These are phyloP conservation scores for Irpex sp. DNA, from an alignment of 1,284 basidiomycete genomes.

Conservation along the genomic window DNA sequence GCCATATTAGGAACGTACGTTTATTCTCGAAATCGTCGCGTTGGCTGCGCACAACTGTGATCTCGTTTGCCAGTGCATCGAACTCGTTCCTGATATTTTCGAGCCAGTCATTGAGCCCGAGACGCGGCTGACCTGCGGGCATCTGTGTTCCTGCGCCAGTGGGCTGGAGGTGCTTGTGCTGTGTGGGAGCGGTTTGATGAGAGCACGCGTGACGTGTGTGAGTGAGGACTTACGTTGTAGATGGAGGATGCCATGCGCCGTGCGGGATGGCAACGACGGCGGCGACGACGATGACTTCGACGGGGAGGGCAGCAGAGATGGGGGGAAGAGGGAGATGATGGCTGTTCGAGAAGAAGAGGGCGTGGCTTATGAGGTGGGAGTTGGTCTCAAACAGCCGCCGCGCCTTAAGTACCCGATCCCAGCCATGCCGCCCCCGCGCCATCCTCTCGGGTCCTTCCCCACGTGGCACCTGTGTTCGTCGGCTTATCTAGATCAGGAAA, in stretches of 20 bases:
- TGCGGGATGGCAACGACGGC: background rate
- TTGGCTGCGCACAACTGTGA: slow-evolving; percentile 67
- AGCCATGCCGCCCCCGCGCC: slow-evolving; percentile 5
- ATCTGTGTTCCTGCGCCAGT: slow-evolving; percentile 45
- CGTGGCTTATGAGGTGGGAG: slow-evolving; percentile 5
- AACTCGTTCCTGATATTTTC: slow-evolving; percentile 87
- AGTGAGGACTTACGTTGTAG: slow-evolving; percentile 29
- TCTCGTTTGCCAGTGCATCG: slow-evolving; percentile 73
- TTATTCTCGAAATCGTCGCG: slow-evolving; percentile 89
- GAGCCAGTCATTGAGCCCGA: slow-evolving; percentile 70
- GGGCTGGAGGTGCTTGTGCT: slow-evolving; percentile 69
- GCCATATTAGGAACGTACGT: slow-evolving; percentile 43
- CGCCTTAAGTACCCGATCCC: slow-evolving; percentile 10
- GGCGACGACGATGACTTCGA: background rate
- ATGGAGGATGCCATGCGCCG: slow-evolving; percentile 27
- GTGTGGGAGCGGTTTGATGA: slow-evolving; percentile 13
- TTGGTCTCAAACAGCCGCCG: slow-evolving; percentile 8
- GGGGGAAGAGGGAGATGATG: slow-evolving; percentile 7
- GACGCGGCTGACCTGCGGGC: slow-evolving; percentile 25
- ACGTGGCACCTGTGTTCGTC: slow-evolving; percentile 10
- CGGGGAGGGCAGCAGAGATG: slow-evolving; percentile 1
- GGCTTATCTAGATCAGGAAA: slow-evolving; percentile 6
- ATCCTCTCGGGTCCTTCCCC: background rate
- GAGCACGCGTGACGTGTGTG: background rate
- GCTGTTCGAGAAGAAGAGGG: slow-evolving; percentile 7